Evolutionary conservation across 768 basidiomycete species (phyloP).

Genomic region (Chalciporus pseudorubinellus): DNA sequence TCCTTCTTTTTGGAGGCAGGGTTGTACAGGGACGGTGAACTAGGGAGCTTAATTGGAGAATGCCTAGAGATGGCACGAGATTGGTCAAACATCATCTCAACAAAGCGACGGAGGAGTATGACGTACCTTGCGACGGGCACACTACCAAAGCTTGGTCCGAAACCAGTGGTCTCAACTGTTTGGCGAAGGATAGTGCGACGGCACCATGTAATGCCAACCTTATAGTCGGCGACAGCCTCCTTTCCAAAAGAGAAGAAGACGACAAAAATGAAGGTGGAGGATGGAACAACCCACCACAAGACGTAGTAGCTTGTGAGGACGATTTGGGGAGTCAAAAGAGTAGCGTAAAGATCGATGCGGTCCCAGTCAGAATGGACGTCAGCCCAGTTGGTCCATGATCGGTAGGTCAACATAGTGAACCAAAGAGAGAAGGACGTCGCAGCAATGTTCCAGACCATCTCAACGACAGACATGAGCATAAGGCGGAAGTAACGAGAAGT

Average conservation of each 20-base stretch:
- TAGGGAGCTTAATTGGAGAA: no score
- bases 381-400: constrained; percentile 48
- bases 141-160: not conserved
- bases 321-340: constrained; percentile 25
- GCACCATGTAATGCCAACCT: not conserved
- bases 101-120: no score
- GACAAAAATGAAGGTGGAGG: constrained; percentile 44
- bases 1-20: no score
- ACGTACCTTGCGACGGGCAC: not conserved
- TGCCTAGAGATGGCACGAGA: not conserved
- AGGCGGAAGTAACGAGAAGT: constrained; percentile 51
- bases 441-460: constrained; percentile 40
- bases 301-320: constrained; percentile 13
- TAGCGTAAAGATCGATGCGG: constrained; percentile 39
- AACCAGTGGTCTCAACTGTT: no score
- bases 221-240: constrained; percentile 44
- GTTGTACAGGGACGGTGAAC: no score
- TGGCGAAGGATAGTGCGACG: not conserved
- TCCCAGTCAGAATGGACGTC: constrained; percentile 43
- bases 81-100: no score
- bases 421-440: constrained; percentile 39
- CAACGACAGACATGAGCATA: constrained; percentile 42
- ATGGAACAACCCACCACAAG: constrained; percentile 28
- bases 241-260: constrained; percentile 48
- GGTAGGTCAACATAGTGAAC: constrained; percentile 22